Evolutionary conservation across 768 basidiomycete species (phyloP), one percentile per base, ranked within the genome.

Genomic region (Amanita rimosa): DNA sequence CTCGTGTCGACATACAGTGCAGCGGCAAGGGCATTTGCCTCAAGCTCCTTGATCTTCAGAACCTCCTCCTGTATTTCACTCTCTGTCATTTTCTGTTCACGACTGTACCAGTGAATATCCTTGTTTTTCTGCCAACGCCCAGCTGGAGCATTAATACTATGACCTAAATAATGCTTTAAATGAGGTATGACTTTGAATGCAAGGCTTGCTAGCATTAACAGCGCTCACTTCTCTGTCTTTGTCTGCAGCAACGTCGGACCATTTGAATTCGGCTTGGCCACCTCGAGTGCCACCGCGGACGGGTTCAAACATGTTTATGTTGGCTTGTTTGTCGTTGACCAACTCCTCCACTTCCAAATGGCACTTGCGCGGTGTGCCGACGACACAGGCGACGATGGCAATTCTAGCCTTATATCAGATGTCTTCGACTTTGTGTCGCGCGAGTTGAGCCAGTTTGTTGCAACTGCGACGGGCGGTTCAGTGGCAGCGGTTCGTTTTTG

Each of bases 121-220:
- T 94, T 92, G 69, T 92, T 91, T 67, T 94, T 94, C 67, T 96
- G 94, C 94, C 94, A 98, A 41, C 94, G 73, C 1, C 94, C 94
- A 1, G 89, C 89, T 0, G 94, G 94, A 2, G 94, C 94, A 59
- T 94, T 94, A 67, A 96, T 79, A 46, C 88, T 88, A 62, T 95
- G 90, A 4, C 94, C 94, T 2, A 98, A 79, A 64, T 98, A 98
- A 66, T 96, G 84, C 85, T 97, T 59, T 26, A 13, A 31, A 13
- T 31, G 53, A 40, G 39, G 42, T 50, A 26, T 46, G n/a, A 42
- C 29, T 50, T 27, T 24, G 19, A 44, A 48, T 9, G 35, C 10
- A 38, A 29, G 24, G 31, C 29, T 29, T 36, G 39, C 55, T 67
- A 44, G 37, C 19, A 26, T 24, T 40, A 17, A 37, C 5, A 46